phyloP scores from a whole-genome alignment of 2,329 filamentous ascomycete species.

The Colletotrichum sp. region DNA sequence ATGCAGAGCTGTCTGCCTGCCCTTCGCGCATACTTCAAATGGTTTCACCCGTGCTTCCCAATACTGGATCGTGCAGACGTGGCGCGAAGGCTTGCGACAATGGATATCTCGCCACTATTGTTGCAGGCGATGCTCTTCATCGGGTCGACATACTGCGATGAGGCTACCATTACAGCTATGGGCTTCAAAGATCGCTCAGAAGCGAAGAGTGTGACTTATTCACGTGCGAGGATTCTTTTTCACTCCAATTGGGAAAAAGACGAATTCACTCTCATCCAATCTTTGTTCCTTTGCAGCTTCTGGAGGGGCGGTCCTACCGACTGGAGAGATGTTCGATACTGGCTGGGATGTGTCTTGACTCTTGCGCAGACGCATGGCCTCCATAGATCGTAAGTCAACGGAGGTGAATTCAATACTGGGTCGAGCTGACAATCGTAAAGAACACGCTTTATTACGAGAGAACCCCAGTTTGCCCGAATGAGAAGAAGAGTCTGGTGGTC shows the following conservation, averaged over 20 bases:
- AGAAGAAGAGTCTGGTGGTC: conserved; percentile 60
- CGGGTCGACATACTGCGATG: conserved; percentile 57
- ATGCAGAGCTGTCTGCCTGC: conserved; percentile 22
- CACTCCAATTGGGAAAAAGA: conserved; percentile 59
- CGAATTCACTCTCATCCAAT: conserved; percentile 53
- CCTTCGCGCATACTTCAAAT: conserved; percentile 57
- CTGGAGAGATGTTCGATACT: conserved; percentile 54
- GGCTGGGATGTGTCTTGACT: conserved; percentile 55
- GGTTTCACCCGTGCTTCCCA: conserved; percentile 63
- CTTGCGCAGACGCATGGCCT: conserved; percentile 55
- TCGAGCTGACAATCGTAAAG: not conserved
- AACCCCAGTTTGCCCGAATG: conserved; percentile 32
- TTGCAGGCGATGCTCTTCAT: conserved; percentile 60
- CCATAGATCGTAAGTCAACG: conserved; percentile 36
- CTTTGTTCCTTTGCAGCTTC: conserved; percentile 59
- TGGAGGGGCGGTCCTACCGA: conserved; percentile 55
- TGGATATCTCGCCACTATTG: conserved; percentile 51
- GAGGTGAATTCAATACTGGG: accelerated
- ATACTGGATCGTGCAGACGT: conserved; percentile 53
- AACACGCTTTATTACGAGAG: not conserved
- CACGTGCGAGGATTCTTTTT: conserved; percentile 51
- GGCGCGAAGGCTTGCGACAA: conserved; percentile 39
- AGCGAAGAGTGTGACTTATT: conserved; percentile 56
- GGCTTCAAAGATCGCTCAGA: conserved; percentile 53
- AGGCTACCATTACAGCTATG: conserved; percentile 45